These are phyloP conservation scores for Sextonia rubra DNA, from an alignment of 164 flowering plant species.

Conservation along the genomic window DNA sequence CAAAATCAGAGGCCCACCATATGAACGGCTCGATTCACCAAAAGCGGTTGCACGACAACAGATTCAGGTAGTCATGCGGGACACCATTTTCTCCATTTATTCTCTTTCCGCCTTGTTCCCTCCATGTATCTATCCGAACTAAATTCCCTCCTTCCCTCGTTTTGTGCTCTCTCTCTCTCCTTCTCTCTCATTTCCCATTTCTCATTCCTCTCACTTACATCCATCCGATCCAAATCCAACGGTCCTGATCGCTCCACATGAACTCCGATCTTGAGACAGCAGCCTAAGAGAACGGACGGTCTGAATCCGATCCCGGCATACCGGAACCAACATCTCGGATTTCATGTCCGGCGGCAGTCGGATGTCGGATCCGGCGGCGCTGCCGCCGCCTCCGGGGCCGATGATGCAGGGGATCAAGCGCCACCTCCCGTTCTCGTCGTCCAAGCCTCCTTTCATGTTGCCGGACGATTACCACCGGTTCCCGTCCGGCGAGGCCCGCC, in stretches of 20 bases:
- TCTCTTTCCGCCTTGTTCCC: constrained; percentile 42
- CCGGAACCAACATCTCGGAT: not conserved
- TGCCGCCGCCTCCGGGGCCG: constrained; percentile 10
- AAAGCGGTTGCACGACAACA: too few relatives aligned
- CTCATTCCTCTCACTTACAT: constrained; percentile 13
- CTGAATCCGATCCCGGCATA: not conserved
- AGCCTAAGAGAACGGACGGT: not conserved
- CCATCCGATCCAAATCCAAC: constrained; percentile 13
- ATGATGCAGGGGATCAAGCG: constrained; percentile 36
- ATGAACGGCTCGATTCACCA: too few relatives aligned
- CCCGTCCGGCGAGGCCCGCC: constrained; percentile 6
- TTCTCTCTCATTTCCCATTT: constrained; percentile 6
- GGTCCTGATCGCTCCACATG: not conserved
- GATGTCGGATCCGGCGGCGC: constrained; percentile 16
- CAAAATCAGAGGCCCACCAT: too few relatives aligned
- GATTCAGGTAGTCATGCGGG: too few relatives aligned
- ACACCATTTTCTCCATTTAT: too few relatives aligned
- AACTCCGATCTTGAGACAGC: too few relatives aligned
- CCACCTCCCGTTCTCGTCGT: constrained; percentile 22
- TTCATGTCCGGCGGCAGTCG: constrained; percentile 39
- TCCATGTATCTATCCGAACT: constrained; percentile 74
- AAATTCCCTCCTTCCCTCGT: constrained; percentile 66
- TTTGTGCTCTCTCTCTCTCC: constrained; percentile 32
- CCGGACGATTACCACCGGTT: constrained; percentile 27
- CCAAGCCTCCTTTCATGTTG: constrained; percentile 27